Percentiles rank a stretch among this genome's conserved stretches.
phyloP scores from a whole-genome alignment of 202 grass and related monocot genomes.

The Carex arenaria region DNA sequence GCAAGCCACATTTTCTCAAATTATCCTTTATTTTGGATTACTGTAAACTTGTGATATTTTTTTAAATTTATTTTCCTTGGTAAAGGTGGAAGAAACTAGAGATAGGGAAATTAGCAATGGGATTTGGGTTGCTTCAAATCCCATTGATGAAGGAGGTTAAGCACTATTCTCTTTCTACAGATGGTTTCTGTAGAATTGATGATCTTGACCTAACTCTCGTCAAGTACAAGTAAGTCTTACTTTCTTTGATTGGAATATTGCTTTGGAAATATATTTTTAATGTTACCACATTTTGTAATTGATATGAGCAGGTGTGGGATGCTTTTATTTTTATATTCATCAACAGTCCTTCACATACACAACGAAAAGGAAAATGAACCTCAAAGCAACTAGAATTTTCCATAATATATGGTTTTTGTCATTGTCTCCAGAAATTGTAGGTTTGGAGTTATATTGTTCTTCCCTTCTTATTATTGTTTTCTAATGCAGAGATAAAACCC shows the following conservation, averaged over 20 bases:
- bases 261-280: not conserved
- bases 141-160: slow-evolving; percentile 97
- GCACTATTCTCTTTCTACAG: slow-evolving; percentile 75
- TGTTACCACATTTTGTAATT: not conserved
- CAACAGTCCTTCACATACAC: not conserved
- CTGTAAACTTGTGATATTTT: not conserved
- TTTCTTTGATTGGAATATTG: slow-evolving; percentile 9
- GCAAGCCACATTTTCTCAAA: not conserved
- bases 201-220: slow-evolving; percentile 61
- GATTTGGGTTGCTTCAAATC: slow-evolving; percentile 86
- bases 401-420: not conserved
- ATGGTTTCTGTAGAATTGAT: slow-evolving; percentile 60
- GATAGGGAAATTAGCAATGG: slow-evolving; percentile 87
- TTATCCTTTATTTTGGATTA: not conserved
- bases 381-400: not conserved
- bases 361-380: not conserved
- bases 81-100: slow-evolving; percentile 85
- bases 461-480: not conserved
- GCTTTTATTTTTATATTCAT: not conserved
- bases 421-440: not conserved
- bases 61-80: not conserved
- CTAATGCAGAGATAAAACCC: slow-evolving; percentile 61
- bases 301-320: not conserved
- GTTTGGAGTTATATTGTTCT: not conserved
- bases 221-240: slow-evolving; percentile 87